Base-by-base conservation (phyloP, 495 filamentous ascomycete genomes). In the Halenospora varia region DNA sequence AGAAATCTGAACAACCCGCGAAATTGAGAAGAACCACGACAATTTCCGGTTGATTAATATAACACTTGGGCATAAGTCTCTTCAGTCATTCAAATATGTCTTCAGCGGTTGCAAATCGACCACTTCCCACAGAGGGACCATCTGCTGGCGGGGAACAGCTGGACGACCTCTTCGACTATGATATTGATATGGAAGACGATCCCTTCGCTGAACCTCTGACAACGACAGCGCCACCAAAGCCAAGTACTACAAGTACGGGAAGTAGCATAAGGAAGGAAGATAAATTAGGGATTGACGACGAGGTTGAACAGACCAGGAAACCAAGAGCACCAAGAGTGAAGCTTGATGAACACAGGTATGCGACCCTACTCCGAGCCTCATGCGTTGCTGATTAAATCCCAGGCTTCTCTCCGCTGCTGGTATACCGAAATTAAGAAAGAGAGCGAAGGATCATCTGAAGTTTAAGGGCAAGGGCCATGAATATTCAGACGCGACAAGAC, bases 381-480 rank as follows among this genome's bases (percentile, higher is more conserved):
- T 17, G 2, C 17, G 17, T 15, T 18, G 10, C 23, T 17, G 19
- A 44, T 6, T 3, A 18, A 35, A n/a, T 26, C 10, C 9, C 11
- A 63, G 89, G 59, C 77, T 97, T 2, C 77, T 97, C 3, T 92
- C 89, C 10, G 79, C 85, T 47, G 76, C 82, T 19, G 94, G 94
- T 4, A 90, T 97, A 50, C 89, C 90, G 3, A 93, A 88, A 63
- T 72, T 99, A 25, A 81, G 88, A 47, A 79, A 77, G 49, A 83
- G 82, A 64, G 83, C 88, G 2, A 87, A 82, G 49, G 81, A 83
- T 52, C 82, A 82, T 11, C 71, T 98, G 22, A 89, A 79, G 61
- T 85, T 96, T 57, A 94, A 89, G 68, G 94, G 94, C 25, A 97
- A 96, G 75, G 92, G 92, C 8, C 88, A 97, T 66, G 94, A 97